Evolutionary conservation across 345 rosid genomes (phyloP).

Genomic region (Punica granatum): DNA sequence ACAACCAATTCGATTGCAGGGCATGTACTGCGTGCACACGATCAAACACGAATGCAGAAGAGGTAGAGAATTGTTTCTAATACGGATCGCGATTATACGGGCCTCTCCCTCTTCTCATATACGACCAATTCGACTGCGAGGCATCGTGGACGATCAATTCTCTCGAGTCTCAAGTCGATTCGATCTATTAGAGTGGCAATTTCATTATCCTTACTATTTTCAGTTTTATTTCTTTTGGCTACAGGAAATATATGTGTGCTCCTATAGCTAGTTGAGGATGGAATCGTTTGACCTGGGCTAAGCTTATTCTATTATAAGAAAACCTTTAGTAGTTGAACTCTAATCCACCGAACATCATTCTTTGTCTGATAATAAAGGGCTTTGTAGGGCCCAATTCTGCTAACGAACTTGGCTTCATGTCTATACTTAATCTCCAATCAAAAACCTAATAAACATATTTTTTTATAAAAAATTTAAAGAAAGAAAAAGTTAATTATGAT

Average conservation of each 20-base stretch:
- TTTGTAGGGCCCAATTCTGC: constrained; percentile 3
- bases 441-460: not conserved
- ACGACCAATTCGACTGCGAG: too few relatives aligned
- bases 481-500: too few relatives aligned
- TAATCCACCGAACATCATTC: constrained; percentile 19
- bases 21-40: too few relatives aligned
- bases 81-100: too few relatives aligned
- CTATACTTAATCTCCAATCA: constrained; percentile 18
- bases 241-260: not conserved
- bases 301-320: constrained; percentile 6
- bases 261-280: not conserved
- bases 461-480: too few relatives aligned
- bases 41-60: too few relatives aligned
- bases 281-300: not conserved
- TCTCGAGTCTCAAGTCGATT: too few relatives aligned
- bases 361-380: not conserved
- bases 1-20: too few relatives aligned
- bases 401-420: not conserved
- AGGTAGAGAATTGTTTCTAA: too few relatives aligned
- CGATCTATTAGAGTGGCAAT: too few relatives aligned
- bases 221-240: not conserved
- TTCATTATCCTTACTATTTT: not conserved
- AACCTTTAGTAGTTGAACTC: constrained; percentile 19
- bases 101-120: too few relatives aligned
- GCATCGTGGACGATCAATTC: too few relatives aligned